Evolutionary conservation across 495 filamentous ascomycete species (phyloP).

Genomic region (Podospora pseudocomata): DNA sequence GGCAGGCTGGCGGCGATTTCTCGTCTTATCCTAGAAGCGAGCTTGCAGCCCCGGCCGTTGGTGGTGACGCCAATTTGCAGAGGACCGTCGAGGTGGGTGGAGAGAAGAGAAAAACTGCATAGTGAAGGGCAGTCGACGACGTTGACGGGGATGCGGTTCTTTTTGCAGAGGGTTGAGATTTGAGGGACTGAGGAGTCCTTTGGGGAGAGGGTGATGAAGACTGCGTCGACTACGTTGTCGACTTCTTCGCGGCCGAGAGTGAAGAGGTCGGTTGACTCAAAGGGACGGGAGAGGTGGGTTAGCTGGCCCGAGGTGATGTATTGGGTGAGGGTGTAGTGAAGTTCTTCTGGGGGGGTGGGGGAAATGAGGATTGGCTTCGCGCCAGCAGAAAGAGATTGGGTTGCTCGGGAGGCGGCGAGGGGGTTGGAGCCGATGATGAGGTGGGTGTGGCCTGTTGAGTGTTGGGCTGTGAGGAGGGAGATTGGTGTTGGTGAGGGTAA

Average conservation of each 20-base stretch:
- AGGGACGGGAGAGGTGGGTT: conserved; percentile 66
- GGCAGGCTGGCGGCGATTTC: conserved; percentile 82
- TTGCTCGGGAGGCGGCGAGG: conserved; percentile 76
- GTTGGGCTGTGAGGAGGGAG: conserved; percentile 74
- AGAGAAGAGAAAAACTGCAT: conserved; percentile 88
- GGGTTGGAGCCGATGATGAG: conserved; percentile 83
- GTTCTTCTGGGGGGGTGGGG: conserved; percentile 51
- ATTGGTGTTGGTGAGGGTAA: conserved; percentile 12
- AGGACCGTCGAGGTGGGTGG: conserved; percentile 83
- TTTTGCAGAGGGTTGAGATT: conserved; percentile 71
- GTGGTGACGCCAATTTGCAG: conserved; percentile 95
- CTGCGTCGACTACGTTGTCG: conserved; percentile 75
- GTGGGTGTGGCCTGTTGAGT: conserved; percentile 74
- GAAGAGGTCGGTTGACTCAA: conserved; percentile 70
- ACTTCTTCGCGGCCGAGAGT: conserved; percentile 76
- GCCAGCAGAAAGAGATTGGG: conserved; percentile 78
- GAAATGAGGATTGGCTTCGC: conserved; percentile 83
- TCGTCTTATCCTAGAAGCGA: conserved; percentile 82
- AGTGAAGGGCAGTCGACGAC: conserved; percentile 82
- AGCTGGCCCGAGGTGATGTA: conserved; percentile 69
- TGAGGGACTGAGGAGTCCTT: not conserved
- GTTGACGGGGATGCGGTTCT: conserved; percentile 86
- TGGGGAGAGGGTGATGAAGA: conserved; percentile 75
- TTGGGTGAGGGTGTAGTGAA: conserved; percentile 71
- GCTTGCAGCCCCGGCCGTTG: conserved; percentile 90